Evolutionary conservation across 2,329 filamentous ascomycete species (phyloP), one percentile per base, ranked within the genome.

Genomic region (Truncatella angustata): DNA sequence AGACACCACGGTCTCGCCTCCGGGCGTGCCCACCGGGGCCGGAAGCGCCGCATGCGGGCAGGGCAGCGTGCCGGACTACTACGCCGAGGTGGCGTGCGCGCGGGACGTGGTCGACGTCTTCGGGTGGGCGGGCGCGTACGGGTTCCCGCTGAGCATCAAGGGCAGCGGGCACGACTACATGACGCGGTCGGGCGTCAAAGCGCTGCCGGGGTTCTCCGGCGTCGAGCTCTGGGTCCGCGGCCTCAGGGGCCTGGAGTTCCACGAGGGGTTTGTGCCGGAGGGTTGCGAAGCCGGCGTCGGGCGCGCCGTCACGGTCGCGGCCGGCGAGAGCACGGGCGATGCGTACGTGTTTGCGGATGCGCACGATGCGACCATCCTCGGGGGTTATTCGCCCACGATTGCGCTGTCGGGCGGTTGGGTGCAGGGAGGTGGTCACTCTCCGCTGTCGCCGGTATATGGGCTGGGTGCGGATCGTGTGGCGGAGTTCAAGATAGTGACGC

Each of bases 131-230:
- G 56, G 61, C 32, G 56, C 56, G 28, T 50, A 62, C 46, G 54
- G 54, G 30, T 50, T 63, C 2, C 58, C 62, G 9, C 58, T 66
- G 2, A 61, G 57, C 6, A 61, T 70, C 48, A 66, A 69, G 54
- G 69, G 69, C 40, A 66, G 58, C 36, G 67, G 67, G 3, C 66
- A 70, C 49, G 67, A 69, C 37, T 69, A 63, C 47, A 60, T 67
- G 53, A 62, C 60, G 6, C 63, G 66, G 26, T 67, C 60, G 35
- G 68, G 62, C 54, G 59, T 58, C 4, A 61, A 63, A 14, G 62
- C 60, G 4, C 18, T n/a, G 3, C 2, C 4, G 4, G 39, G 39
- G 4, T 43, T 24, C 3, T 10, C 39, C 9, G 57, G 62, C 0
- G 53, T 70, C 3, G 53, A 60, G 10, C 59, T 69, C 7, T 67